Evolutionary conservation across 2,329 filamentous ascomycete genomes (phyloP), one percentile per base, ranked within the genome.

Genomic region (Penicillium hordei): DNA sequence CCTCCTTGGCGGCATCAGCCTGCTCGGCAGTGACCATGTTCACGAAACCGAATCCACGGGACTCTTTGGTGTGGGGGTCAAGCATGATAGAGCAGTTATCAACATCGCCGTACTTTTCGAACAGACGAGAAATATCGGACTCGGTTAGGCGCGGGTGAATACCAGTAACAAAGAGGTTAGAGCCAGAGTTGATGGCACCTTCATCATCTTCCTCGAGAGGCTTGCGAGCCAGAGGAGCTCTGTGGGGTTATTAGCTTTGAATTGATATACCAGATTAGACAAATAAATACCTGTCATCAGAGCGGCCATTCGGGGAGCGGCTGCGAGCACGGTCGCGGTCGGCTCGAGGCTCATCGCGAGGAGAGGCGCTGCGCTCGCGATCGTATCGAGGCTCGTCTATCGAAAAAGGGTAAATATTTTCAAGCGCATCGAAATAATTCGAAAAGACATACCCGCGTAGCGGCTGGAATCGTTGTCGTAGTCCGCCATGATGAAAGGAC

Each of bases 31-130:
- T 95, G 60, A 92, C 87, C 93, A 99, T 97, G 83, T 99, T 97
- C 75, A 99, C 94, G 81, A 99, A 99, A 56, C 94, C 94, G 67
- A 99, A 99, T 66, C 94, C 94, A 78, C 94, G 94, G 68, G 93
- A 97, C 79, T 99, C 94, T 80, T 96, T 96, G 72, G 91, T 95
- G 78, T 99, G 94, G 61, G 94, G 94, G 74, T 99, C 94, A 72
- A 93, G 87, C 94, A 99, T 99, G 81, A 99, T 99, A 77, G 97
- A 95, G 82, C 93, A 97, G 80, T 95, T 97, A 81, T 97, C 93
- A 52, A 99, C 94, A 74, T 96, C 92, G 68, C 94, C 94, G 72
- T 97, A 97, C 80, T 97, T 99, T 80, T 97, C 92, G 73, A 99
- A 99, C 65, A 99, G 88, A 75, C 92, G 92, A 54, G 90, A 89